Conservation (phyloP, 768 basidiomycete genomes). For the Tricholoma saponaceum region DNA sequence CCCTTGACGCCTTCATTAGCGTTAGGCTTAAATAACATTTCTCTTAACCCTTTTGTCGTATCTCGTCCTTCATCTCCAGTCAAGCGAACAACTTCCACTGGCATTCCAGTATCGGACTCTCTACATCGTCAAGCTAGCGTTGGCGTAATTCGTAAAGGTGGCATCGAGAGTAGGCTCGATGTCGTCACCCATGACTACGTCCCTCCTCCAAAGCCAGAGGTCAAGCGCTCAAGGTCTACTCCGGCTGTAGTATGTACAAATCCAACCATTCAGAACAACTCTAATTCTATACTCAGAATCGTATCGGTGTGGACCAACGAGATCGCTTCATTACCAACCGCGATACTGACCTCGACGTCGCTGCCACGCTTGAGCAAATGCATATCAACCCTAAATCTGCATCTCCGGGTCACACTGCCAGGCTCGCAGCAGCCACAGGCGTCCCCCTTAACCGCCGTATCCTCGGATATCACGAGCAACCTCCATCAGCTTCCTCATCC, state of each 20-base stretch:
- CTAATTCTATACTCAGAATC: slow-evolving; percentile 30
- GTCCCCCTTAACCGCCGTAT: slow-evolving; percentile 78
- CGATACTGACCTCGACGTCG: slow-evolving; percentile 47
- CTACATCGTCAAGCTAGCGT: slow-evolving; percentile 58
- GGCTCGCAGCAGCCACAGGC: slow-evolving; percentile 72
- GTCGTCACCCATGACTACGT: slow-evolving; percentile 77
- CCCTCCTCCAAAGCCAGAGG: slow-evolving; percentile 56
- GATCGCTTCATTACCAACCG: slow-evolving; percentile 73
- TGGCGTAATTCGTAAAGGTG: slow-evolving; percentile 74
- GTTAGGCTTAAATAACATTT: slow-evolving; percentile 36
- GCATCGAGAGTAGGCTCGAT: slow-evolving; percentile 71
- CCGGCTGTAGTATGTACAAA: slow-evolving; percentile 48
- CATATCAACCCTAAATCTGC: slow-evolving; percentile 51
- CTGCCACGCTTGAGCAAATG: slow-evolving; percentile 63
- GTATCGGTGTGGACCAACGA: slow-evolving; percentile 41
- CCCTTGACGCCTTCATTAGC: slow-evolving; percentile 46
- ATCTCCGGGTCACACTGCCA: slow-evolving; percentile 76
- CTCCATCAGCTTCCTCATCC: slow-evolving; percentile 63
- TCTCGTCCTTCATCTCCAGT: slow-evolving; percentile 61
- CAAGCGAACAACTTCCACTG: slow-evolving; percentile 50
- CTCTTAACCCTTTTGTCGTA: slow-evolving; percentile 60
- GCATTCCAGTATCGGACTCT: slow-evolving; percentile 46
- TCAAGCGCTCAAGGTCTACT: slow-evolving; percentile 72
- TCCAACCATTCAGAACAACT: slow-evolving; percentile 3
- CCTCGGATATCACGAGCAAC: slow-evolving; percentile 84